Evolutionary conservation across 2,329 filamentous ascomycete species (phyloP).

Genomic region (Xenoacremonium recifei): DNA sequence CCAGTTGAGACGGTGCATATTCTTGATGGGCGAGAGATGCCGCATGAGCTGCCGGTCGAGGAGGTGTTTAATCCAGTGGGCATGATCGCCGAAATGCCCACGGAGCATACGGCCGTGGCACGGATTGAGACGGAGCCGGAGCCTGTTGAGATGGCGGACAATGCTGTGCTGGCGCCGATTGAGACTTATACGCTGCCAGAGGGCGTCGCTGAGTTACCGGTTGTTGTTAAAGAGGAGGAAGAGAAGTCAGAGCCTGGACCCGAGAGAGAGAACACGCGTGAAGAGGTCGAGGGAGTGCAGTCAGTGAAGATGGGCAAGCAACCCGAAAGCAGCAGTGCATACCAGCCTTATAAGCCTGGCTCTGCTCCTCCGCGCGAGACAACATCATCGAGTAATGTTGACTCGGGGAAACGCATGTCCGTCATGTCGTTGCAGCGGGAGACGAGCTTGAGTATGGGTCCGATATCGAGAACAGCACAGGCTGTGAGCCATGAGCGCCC

Average conservation of each 20-base stretch:
- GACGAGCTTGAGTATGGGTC: constrained; percentile 20
- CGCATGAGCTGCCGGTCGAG: constrained; percentile 31
- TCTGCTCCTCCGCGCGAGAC: constrained; percentile 5
- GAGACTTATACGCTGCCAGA: constrained; percentile 26
- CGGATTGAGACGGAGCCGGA: constrained; percentile 42
- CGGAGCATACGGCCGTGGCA: constrained; percentile 39
- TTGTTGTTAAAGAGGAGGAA: constrained; percentile 12
- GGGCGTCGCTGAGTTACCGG: constrained; percentile 39
- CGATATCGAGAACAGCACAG: constrained; percentile 14
- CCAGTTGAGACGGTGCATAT: constrained; percentile 27
- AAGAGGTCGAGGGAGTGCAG: constrained; percentile 3
- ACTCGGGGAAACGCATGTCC: constrained; percentile 11
- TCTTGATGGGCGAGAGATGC: constrained; percentile 33
- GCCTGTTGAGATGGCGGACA: constrained; percentile 45
- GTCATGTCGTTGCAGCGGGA: constrained; percentile 24
- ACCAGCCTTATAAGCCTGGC: constrained; percentile 18
- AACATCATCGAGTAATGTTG: constrained; percentile 8
- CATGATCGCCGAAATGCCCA: constrained; percentile 47
- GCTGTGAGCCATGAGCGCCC: constrained; percentile 20
- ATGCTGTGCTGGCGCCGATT: constrained; percentile 35
- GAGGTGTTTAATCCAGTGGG: constrained; percentile 40
- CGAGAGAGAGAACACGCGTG: constrained; percentile 10
- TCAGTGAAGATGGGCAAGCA: constrained; percentile 12
- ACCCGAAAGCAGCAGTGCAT: constrained; percentile 2
- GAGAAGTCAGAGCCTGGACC: constrained; percentile 11